Evolutionary conservation across 169 alveolate species (phyloP).

Genomic region (Theileria parva): DNA sequence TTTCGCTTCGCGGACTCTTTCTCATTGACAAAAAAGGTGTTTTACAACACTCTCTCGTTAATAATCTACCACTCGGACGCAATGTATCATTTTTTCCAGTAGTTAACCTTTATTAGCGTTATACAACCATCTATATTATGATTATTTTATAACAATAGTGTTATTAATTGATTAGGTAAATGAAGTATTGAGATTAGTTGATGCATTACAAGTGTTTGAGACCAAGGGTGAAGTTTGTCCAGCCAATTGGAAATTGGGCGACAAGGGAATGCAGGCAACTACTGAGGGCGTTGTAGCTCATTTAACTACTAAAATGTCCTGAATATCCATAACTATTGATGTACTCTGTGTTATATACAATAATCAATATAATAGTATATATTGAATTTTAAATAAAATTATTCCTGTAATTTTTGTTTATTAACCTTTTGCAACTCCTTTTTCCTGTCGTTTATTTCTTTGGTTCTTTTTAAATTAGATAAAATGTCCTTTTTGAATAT

Average conservation of each 20-base stretch:
- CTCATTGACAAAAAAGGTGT: constrained; percentile 95
- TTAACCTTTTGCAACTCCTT: constrained; percentile 5
- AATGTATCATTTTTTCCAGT: constrained; percentile 69
- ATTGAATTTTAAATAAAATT: neutral
- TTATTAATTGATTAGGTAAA: constrained; percentile 63
- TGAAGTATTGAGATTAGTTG: constrained; percentile 93
- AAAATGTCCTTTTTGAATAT: constrained; percentile 58
- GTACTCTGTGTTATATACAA: neutral
- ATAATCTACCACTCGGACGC: constrained; percentile 99
- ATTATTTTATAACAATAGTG: neutral
- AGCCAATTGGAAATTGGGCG: constrained; percentile 97
- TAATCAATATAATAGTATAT: neutral
- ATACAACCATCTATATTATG: neutral
- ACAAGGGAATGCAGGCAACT: constrained; percentile 93
- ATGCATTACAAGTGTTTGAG: constrained; percentile 95
- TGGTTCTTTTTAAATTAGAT: constrained; percentile 57
- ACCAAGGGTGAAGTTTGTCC: constrained; percentile 99
- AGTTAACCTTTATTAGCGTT: neutral
- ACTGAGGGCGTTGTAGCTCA: constrained; percentile 85
- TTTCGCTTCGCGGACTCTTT: constrained; percentile 97
- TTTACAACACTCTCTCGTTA: constrained; percentile 91
- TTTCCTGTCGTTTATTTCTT: constrained; percentile 42
- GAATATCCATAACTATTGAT: neutral
- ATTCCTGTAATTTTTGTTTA: neutral
- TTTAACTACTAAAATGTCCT: constrained; percentile 53